phyloP scores from a whole-genome alignment of 306 rosid species.

The Vachellia collinsii region DNA sequence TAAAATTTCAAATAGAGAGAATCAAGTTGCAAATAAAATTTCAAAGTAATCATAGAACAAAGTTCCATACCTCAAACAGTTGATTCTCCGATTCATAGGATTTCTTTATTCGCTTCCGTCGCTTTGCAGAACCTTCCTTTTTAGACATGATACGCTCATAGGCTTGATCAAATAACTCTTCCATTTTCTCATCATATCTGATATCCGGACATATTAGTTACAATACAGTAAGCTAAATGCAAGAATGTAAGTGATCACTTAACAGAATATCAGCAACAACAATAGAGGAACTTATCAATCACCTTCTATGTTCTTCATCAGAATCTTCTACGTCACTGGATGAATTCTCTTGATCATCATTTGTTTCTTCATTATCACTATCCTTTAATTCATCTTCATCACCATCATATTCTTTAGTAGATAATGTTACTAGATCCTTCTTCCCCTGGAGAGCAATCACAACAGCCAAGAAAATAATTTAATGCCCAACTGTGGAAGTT shows the following conservation, averaged over 20 bases:
- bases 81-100: constrained; percentile 53
- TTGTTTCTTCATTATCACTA: constrained; percentile 54
- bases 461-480: constrained; percentile 31
- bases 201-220: constrained; percentile 29
- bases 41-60: neutral
- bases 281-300: constrained; percentile 33
- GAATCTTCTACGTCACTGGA: constrained; percentile 77
- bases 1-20: neutral
- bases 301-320: constrained; percentile 90
- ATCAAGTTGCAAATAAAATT: neutral
- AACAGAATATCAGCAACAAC: constrained; percentile 14
- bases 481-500: neutral
- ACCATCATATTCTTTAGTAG: constrained; percentile 70
- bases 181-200: constrained; percentile 89
- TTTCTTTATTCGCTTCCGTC: constrained; percentile 74
- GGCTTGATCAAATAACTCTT: constrained; percentile 70
- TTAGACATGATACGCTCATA: constrained; percentile 72
- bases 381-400: constrained; percentile 54
- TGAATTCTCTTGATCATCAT: constrained; percentile 49
- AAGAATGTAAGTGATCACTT: constrained; percentile 17
- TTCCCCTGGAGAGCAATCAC: constrained; percentile 66
- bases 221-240: neutral
- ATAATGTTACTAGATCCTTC: constrained; percentile 77
- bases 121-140: constrained; percentile 85
- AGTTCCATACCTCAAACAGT: constrained; percentile 69